Base-by-base conservation (phyloP, 768 basidiomycete genomes). In the Boletus reticulatus region DNA sequence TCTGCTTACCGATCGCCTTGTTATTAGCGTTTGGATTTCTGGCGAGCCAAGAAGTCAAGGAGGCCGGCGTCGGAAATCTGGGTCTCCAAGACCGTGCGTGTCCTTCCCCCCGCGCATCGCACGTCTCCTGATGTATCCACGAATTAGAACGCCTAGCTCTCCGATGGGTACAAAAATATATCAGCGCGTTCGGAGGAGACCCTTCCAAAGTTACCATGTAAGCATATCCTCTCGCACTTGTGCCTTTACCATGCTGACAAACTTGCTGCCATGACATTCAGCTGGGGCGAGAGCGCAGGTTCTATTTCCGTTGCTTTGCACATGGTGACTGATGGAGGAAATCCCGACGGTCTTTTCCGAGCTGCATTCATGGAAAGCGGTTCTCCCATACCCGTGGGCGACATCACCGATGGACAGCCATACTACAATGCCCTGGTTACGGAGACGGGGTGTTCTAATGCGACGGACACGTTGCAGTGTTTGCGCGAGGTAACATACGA, bases 81-180 rank as follows among this genome's bases (percentile, higher is more conserved):
- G 82, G 84, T 8, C 61, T 85, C 7, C 69, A 67, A 53, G 84
- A 85, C 61, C 79, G 71, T 72, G 39, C 2, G 62, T 56, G 7
- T 41, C 4, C 10, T 2, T 1, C 10, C 16, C 9, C 29, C 16
- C 10, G 4, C 22, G 13, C 8, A 2, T 12, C 38, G 16, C 6
- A 0, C 8, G 12, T 8, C 34, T 36, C 34, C 13, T 36, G 34
- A 36, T 14, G 0, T 14, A 36, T 36, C 34, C 34, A 36, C 34
- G 34, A 14, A 36, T 36, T 14, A 78, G 69, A 70, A 50, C 62
- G 71, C 10, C 58, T 71, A 9, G 81, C 79, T 1, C 62, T 82
- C 11, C 59, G 74, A 58, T 84, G 80, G 87, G 78, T 88, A 0
- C 82, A 87, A 60, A 67, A 75, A 22, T 81, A 88, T 59, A 85